phyloP scores from a whole-genome alignment of 495 filamentous ascomycete genomes.

The Penicillium antarcticum region DNA sequence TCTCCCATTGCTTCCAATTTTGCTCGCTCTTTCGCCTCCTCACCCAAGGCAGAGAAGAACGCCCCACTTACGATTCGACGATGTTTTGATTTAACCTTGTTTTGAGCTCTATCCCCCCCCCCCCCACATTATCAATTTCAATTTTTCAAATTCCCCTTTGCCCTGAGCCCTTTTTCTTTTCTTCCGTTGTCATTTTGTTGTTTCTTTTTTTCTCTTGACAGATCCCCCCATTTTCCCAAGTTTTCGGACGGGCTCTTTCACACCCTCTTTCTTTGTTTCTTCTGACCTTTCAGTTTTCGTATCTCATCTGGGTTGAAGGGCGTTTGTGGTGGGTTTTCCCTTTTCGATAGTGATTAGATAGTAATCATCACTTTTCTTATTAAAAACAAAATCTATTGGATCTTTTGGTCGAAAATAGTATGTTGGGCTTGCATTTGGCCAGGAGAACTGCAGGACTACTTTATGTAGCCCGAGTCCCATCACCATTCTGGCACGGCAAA shows the following conservation, averaged over 20 bases:
- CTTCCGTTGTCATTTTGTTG: no score
- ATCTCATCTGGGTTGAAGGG: constrained; percentile 19
- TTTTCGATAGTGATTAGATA: constrained; percentile 35
- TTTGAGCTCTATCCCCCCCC: constrained; percentile 17
- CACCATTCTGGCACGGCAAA: no score
- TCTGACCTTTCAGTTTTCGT: constrained; percentile 5
- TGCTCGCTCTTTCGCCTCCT: neutral
- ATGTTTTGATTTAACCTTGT: constrained; percentile 16
- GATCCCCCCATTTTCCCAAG: constrained; percentile 3
- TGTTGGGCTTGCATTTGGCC: no score
- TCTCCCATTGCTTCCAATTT: neutral
- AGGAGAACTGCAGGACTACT: no score
- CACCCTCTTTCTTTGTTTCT: constrained; percentile 6
- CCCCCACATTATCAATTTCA: neutral
- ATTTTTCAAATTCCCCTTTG: no score
- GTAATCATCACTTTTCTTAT: constrained; percentile 25
- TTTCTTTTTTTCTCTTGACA: no score
- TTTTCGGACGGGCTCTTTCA: constrained; percentile 21
- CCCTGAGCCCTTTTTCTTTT: no score
- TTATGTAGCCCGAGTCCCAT: no score
- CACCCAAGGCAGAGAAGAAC: neutral
- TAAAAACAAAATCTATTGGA: neutral
- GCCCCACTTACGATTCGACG: constrained; percentile 18
- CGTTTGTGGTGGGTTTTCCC: constrained; percentile 17
- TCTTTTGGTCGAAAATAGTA: no score